Evolutionary conservation across 148 eudicot genomes (phyloP).

Genomic region (Silene uniflora): DNA sequence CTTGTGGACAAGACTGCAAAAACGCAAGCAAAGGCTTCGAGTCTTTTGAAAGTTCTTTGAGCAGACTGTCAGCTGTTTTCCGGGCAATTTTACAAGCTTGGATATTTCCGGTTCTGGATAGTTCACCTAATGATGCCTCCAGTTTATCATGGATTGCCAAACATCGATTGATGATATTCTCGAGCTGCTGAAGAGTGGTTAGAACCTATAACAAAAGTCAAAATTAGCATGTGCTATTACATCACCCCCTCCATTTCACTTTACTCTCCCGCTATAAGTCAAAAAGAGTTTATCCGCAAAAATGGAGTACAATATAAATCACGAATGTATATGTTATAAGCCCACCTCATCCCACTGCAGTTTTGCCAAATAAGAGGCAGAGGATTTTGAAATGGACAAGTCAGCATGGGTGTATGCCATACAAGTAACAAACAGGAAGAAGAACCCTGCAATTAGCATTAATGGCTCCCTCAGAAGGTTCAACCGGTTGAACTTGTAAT

Average conservation of each 20-base stretch:
- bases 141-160: slow-evolving; percentile 65
- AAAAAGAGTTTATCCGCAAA: neutral
- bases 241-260: neutral
- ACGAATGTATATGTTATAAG: neutral
- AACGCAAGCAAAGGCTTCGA: slow-evolving; percentile 65
- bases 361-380: slow-evolving; percentile 85
- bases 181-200: slow-evolving; percentile 69
- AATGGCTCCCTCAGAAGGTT: slow-evolving; percentile 82
- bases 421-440: slow-evolving; percentile 79
- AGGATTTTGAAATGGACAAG: slow-evolving; percentile 86
- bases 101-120: slow-evolving; percentile 83
- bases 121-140: slow-evolving; percentile 75
- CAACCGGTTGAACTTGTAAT: slow-evolving; percentile 79
- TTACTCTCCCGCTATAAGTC: neutral
- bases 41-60: slow-evolving; percentile 87
- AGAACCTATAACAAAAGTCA: slow-evolving; percentile 49
- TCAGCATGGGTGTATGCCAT: slow-evolving; percentile 79
- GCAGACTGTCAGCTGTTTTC: slow-evolving; percentile 64
- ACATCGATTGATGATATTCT: slow-evolving; percentile 53
- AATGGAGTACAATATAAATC: neutral
- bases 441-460: slow-evolving; percentile 85
- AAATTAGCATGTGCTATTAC: slow-evolving; percentile 8
- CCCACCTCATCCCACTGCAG: slow-evolving; percentile 96
- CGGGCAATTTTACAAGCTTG: slow-evolving; percentile 82
- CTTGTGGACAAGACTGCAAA: slow-evolving; percentile 79